A percentile compares a stretch with the other conserved stretches of the same genome.
Evolutionary conservation across 352 stramenopile genomes (phyloP).

Genomic region (Thraustotheca clavata): DNA sequence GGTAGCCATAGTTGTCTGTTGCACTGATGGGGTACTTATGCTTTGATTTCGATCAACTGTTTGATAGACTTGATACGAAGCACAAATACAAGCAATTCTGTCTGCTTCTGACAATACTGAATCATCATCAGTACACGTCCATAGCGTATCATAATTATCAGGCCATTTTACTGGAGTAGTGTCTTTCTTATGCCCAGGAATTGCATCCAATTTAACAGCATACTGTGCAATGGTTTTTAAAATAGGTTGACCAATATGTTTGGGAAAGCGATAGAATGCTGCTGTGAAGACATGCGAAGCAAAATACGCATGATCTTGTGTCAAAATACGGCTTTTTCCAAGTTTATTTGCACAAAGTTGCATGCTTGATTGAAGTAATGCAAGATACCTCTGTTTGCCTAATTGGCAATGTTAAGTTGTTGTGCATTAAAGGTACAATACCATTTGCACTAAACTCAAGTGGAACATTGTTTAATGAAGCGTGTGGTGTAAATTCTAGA

Average conservation of each 20-base stretch:
- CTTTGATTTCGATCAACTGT: too few species aligned
- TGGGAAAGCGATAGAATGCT: slow-evolving; percentile 62
- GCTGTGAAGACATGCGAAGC: slow-evolving; percentile 56
- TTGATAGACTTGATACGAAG: too few species aligned
- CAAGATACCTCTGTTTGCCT: slow-evolving; percentile 54
- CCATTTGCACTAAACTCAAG: slow-evolving; percentile 37
- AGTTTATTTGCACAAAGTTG: slow-evolving; percentile 57
- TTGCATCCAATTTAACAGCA: slow-evolving; percentile 42
- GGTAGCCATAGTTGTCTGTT: too few species aligned
- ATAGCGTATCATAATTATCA: neutral
- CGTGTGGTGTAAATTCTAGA: slow-evolving; percentile 69
- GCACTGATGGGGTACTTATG: too few species aligned
- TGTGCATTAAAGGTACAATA: slow-evolving; percentile 23
- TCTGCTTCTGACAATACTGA: neutral
- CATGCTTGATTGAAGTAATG: slow-evolving; percentile 47
- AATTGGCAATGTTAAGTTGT: too few species aligned
- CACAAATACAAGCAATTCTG: too few species aligned
- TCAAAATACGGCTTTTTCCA: slow-evolving; percentile 45
- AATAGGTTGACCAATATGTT: slow-evolving; percentile 32
- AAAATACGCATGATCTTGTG: slow-evolving; percentile 67
- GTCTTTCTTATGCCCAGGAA: neutral
- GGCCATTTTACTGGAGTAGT: neutral
- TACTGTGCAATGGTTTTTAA: slow-evolving; percentile 46
- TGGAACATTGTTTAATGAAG: slow-evolving; percentile 42
- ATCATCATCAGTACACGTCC: neutral